Percentiles rank a stretch among this genome's conserved stretches.
Evolutionary conservation across 306 rosid genomes (phyloP).

Genomic region (Sicyos edulis): DNA sequence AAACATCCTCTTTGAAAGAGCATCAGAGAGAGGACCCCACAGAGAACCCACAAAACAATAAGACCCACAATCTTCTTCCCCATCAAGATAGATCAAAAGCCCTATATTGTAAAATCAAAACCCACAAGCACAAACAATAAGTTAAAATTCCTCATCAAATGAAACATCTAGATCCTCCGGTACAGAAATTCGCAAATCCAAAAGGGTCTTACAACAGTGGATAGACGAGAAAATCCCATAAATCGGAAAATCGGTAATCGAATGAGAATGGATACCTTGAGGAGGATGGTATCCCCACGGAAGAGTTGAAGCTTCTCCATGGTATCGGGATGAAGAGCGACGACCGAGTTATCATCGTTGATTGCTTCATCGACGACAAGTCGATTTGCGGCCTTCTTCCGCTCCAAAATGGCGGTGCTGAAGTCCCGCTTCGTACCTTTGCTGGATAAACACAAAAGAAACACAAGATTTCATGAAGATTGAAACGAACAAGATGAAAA

Average conservation of each 20-base stretch:
- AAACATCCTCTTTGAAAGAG: too few relatives aligned
- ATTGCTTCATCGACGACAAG: slow-evolving; percentile 89
- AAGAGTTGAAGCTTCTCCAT: slow-evolving; percentile 92
- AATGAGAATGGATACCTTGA: slow-evolving; percentile 47
- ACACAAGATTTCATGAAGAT: neutral
- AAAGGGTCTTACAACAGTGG: neutral
- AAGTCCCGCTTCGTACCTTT: slow-evolving; percentile 79
- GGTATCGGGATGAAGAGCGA: slow-evolving; percentile 81
- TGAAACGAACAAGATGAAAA: neutral
- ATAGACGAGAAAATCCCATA: neutral
- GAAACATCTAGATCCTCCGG: neutral
- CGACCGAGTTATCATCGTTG: slow-evolving; percentile 91
- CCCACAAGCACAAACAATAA: neutral
- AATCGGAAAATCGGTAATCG: neutral
- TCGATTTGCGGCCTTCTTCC: slow-evolving; percentile 86
- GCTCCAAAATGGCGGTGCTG: slow-evolving; percentile 86
- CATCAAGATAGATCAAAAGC: neutral
- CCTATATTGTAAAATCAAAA: neutral
- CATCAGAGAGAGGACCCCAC: too few relatives aligned
- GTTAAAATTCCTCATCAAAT: neutral
- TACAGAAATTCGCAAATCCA: neutral
- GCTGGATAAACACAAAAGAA: slow-evolving; percentile 22
- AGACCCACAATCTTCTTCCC: too few relatives aligned
- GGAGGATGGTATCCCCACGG: slow-evolving; percentile 82
- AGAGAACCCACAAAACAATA: too few relatives aligned